Percentiles rank a stretch among this genome's conserved stretches.
phyloP scores from a whole-genome alignment of 345 rosid genomes.

The Hevea brasiliensis region DNA sequence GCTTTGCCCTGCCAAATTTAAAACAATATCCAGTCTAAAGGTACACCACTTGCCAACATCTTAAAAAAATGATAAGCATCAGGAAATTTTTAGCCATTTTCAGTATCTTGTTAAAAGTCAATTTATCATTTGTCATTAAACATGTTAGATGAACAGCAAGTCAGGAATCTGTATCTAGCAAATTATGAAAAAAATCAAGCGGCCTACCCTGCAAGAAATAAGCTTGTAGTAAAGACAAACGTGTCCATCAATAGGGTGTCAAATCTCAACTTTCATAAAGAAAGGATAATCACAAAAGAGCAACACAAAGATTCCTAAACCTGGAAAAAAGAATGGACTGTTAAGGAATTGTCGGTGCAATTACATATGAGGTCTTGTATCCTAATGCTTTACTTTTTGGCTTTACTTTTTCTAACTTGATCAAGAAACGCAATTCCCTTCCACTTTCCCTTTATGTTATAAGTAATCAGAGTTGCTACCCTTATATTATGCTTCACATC shows the following conservation, averaged over 20 bases:
- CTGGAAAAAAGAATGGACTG: constrained; percentile 10
- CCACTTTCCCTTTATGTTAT: constrained; percentile 23
- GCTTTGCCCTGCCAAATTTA: neutral
- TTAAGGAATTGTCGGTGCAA: constrained; percentile 29
- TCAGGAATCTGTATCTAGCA: constrained; percentile 6
- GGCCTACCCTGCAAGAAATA: constrained; percentile 12
- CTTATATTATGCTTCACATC: constrained; percentile 6
- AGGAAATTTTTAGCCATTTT: neutral
- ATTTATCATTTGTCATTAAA: neutral
- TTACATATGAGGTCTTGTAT: constrained; percentile 22
- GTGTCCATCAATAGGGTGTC: constrained; percentile 19
- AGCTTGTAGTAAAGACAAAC: constrained; percentile 9
- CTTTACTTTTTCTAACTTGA: constrained; percentile 23
- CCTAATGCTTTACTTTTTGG: constrained; percentile 23
- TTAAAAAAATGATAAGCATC: constrained; percentile 6
- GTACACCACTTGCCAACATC: neutral
- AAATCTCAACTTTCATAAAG: constrained; percentile 33
- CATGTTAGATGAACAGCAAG: constrained; percentile 14
- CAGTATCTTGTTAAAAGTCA: constrained; percentile 9
- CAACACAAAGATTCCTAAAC: constrained; percentile 38
- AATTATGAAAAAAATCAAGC: constrained; percentile 8
- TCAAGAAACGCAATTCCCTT: constrained; percentile 17
- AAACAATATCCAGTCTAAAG: neutral
- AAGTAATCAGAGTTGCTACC: constrained; percentile 15
- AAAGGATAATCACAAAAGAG: constrained; percentile 27